A percentile compares a stretch with the other conserved stretches of the same genome.
phyloP scores from a whole-genome alignment of 2,329 filamentous ascomycete genomes.

The Aspergillus sp. region DNA sequence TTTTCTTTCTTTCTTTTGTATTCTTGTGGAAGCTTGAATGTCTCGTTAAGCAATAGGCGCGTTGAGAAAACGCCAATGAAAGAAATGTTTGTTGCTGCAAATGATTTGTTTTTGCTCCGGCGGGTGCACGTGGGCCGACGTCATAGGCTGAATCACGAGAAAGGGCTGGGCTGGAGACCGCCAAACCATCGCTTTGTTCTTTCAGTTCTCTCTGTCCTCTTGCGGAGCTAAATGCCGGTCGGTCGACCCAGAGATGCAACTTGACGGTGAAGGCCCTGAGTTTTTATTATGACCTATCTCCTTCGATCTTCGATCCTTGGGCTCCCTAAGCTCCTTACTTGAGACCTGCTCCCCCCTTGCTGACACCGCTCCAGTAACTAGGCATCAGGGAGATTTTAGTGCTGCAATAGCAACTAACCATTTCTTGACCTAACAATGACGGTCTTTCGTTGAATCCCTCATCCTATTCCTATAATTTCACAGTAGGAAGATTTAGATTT shows the following conservation, averaged over 20 bases:
- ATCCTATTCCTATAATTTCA: not conserved
- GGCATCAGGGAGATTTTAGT: not conserved
- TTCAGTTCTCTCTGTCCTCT: not conserved
- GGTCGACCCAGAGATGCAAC: not conserved
- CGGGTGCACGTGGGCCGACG: conserved; percentile 35
- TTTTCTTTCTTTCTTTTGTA: no score
- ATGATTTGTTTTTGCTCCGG: not conserved
- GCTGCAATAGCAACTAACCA: not conserved
- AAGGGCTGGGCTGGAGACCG: not conserved
- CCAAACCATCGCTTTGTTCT: not conserved
- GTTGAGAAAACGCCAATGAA: not conserved
- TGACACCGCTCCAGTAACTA: conserved; percentile 4
- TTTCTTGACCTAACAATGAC: conserved; percentile 3
- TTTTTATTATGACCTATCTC: not conserved
- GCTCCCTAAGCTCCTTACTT: conserved; percentile 4
- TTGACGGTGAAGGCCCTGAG: not conserved
- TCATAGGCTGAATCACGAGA: conserved; percentile 27
- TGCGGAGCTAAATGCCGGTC: not conserved
- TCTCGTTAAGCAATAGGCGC: not conserved
- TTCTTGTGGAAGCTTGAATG: not conserved
- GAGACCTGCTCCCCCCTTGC: conserved; percentile 13
- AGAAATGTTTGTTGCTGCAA: not conserved
- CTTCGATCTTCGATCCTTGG: not conserved
- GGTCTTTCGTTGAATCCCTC: conserved; percentile 2
- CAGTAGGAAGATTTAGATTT: not conserved